Evolutionary conservation across 2,329 filamentous ascomycete species (phyloP).

Genomic region (Botrytis aclada): DNA sequence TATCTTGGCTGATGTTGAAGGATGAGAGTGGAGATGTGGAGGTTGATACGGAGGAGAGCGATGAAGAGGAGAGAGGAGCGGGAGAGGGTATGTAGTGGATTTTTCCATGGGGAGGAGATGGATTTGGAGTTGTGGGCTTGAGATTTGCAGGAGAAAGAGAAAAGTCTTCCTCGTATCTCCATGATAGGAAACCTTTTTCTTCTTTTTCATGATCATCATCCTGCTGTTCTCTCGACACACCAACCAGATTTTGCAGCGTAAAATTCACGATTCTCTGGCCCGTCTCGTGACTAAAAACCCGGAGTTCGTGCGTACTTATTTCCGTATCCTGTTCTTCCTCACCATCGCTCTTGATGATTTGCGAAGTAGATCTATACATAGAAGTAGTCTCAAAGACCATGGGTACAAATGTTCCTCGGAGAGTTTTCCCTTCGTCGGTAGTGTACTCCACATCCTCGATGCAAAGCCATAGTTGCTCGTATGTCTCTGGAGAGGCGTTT

Average conservation of each 20-base stretch:
- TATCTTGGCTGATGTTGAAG: accelerated
- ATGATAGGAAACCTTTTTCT: background rate
- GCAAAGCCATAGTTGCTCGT: background rate
- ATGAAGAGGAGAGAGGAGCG: background rate
- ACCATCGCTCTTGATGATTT: background rate
- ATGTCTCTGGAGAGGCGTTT: background rate
- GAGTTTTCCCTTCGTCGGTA: background rate
- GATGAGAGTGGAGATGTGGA: background rate
- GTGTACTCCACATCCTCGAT: background rate
- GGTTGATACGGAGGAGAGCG: background rate
- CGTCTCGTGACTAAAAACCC: background rate
- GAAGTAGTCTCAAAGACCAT: background rate
- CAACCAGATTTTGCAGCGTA: background rate
- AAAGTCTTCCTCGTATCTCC: background rate
- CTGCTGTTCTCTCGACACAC: background rate
- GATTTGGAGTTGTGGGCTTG: background rate
- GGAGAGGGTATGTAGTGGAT: background rate
- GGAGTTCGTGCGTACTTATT: background rate
- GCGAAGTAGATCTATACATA: background rate
- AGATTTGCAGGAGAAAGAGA: background rate
- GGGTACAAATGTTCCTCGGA: background rate
- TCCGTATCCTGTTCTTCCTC: background rate
- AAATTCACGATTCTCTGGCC: background rate
- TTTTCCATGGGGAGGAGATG: background rate
- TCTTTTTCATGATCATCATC: too few relatives aligned